Base-by-base conservation (phyloP, 805 yeast genomes). In the Blastobotrys attinorum region DNA sequence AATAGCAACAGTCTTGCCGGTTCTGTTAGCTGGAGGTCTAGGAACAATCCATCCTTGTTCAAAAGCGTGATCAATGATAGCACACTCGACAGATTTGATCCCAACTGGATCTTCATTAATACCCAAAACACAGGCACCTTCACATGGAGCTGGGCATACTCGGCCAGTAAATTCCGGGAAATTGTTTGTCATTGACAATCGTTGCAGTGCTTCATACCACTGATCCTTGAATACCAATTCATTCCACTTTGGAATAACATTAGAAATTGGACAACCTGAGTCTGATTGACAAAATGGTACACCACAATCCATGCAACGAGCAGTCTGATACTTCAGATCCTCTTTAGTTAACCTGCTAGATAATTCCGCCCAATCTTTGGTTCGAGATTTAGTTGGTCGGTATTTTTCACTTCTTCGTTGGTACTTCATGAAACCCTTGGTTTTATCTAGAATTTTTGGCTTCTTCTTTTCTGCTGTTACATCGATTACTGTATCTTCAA, bases 271-370 rank as follows among this genome's bases (percentile, higher is more conserved):
- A 71, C 98, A 90, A 47, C 98, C 98, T 36, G 96, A 84, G 65
- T 90, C 97, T 39, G 95, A 83, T 60, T 90, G 94, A 73, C 98
- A 90, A 78, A 90, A 90, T 47, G 98, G 98, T 56, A 92, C 94
- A 72, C 98, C 98, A 73, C 98, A 90, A 68, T 90, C 97, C 95
- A 92, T 90, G 75, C 98, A 90, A 66, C 98, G 79, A 13, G 97
- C 96, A 46, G 97, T 85, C 71, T 90, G 97, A 62, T 75, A 77
- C 62, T 80, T 77, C 59, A 90, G 81, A 54, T 92, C 97, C 42
- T 83, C 88, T 66, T 85, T 83, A 45, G 87, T 71, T 55, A 90
- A 72, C 44, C 96, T 77, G 11, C 77, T 67, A 10, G 94, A 79
- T 63, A 90, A 74, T 67, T 90, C 97, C 52, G 82, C 77, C 97